A percentile compares a stretch with the other conserved stretches of the same genome.
phyloP scores from a whole-genome alignment of 192 early-diverging fungal species.

The Haplosporangium gracile region DNA sequence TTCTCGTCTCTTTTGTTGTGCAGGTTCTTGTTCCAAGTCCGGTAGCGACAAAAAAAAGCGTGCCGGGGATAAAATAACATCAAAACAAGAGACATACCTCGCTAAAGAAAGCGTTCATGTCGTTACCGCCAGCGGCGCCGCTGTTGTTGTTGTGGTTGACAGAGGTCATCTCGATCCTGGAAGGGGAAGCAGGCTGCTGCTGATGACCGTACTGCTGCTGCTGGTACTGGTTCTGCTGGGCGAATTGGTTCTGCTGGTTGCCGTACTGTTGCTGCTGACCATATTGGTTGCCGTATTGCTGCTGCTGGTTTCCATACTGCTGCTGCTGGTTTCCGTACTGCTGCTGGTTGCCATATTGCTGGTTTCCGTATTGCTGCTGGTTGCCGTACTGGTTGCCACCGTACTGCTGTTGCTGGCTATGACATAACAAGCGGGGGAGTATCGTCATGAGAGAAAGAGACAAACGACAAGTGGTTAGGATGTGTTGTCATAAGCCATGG shows the following conservation, averaged over 20 bases:
- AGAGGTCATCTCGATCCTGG: constrained; percentile 44
- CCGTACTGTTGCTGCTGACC: constrained; percentile 35
- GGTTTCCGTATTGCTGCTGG: constrained; percentile 26
- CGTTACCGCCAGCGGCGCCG: constrained; percentile 16
- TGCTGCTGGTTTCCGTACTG: constrained; percentile 18
- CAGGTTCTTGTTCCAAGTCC: constrained; percentile 13
- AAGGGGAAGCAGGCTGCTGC: constrained; percentile 26
- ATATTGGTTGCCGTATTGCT: constrained; percentile 23
- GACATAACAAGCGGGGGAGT: not conserved
- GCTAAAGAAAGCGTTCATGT: constrained; percentile 51
- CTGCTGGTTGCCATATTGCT: constrained; percentile 15
- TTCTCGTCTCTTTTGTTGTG: constrained; percentile 4
- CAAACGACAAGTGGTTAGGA: not conserved
- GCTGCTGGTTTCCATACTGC: constrained; percentile 11
- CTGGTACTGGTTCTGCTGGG: constrained; percentile 42
- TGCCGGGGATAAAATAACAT: not conserved
- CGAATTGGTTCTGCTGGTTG: constrained; percentile 34
- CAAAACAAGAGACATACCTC: constrained; percentile 21
- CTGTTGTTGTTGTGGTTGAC: constrained; percentile 25
- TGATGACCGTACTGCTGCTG: constrained; percentile 35
- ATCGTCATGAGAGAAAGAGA: constrained; percentile 6
- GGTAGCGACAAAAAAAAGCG: not conserved
- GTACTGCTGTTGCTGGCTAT: constrained; percentile 29
- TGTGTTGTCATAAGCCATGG: not conserved
- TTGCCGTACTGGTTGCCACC: constrained; percentile 35